Conservation (phyloP, 257 asterid genomes). For the Nicotiana obtusifolia region DNA sequence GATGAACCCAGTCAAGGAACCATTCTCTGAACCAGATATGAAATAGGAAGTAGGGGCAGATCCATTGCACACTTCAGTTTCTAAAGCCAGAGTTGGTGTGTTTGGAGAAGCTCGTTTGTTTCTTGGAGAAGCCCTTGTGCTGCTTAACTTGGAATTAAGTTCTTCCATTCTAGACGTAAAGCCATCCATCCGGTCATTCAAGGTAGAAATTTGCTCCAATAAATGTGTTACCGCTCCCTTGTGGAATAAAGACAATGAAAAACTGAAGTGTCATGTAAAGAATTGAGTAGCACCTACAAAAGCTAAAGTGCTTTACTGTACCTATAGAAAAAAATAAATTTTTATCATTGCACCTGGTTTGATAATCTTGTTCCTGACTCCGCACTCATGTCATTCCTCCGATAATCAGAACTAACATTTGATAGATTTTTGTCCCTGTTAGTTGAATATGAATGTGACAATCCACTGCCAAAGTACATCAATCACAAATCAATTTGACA, state of each 20-base stretch:
- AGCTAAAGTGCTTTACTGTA: background rate
- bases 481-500: constrained; percentile 6
- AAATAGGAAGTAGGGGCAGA: constrained; percentile 80
- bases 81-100: constrained; percentile 40
- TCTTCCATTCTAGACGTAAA: constrained; percentile 74
- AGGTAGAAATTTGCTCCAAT: constrained; percentile 81
- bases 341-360: constrained; percentile 38
- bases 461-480: constrained; percentile 42
- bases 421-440: constrained; percentile 54
- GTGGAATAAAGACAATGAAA: background rate
- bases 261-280: background rate
- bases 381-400: constrained; percentile 43
- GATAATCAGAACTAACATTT: constrained; percentile 23
- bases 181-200: constrained; percentile 84
- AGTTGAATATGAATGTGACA: constrained; percentile 90
- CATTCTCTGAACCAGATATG: constrained; percentile 72
- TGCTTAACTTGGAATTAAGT: constrained; percentile 54
- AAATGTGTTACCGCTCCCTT: constrained; percentile 67
- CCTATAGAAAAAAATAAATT: background rate
- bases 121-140: constrained; percentile 44
- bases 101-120: constrained; percentile 44
- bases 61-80: constrained; percentile 61
- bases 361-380: constrained; percentile 37
- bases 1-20: constrained; percentile 63
- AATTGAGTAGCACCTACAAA: background rate